These are phyloP conservation scores for Phytophthora palmivora DNA, from an alignment of 352 stramenopile species.

Conservation along the genomic window DNA sequence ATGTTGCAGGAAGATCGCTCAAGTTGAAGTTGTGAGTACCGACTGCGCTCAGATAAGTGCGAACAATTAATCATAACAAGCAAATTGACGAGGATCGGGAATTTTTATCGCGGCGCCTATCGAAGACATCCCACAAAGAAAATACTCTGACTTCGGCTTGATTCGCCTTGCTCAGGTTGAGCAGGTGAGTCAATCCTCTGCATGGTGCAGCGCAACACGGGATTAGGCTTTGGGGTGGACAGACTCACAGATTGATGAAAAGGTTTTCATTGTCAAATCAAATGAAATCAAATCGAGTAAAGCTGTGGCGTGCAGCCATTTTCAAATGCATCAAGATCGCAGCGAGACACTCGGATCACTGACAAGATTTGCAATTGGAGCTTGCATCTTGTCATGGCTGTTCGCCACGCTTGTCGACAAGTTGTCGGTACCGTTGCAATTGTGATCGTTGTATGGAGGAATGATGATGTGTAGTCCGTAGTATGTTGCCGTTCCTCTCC, in stretches of 20 bases:
- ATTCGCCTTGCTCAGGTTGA: background rate
- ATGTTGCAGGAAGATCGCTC: slow-evolving; percentile 8
- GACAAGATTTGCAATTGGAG: slow-evolving; percentile 13
- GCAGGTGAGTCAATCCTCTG: background rate
- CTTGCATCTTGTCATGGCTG: slow-evolving; percentile 7
- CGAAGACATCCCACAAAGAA: background rate
- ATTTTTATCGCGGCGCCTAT: slow-evolving; percentile 17
- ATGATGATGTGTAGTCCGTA: background rate
- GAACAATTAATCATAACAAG: background rate
- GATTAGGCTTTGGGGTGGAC: slow-evolving; percentile 3
- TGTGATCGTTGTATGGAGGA: background rate
- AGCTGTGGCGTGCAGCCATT: slow-evolving; percentile 5
- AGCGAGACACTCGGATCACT: slow-evolving; percentile 5
- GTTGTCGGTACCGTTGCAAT: background rate
- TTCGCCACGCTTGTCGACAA: slow-evolving; percentile 1
- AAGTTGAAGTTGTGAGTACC: slow-evolving; percentile 13
- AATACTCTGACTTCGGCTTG: background rate
- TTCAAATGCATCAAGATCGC: slow-evolving; percentile 5
- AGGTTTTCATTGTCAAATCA: slow-evolving; percentile 5
- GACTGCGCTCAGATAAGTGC: background rate
- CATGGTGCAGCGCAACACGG: background rate
- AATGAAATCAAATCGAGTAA: slow-evolving; percentile 16
- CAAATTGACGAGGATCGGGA: background rate
- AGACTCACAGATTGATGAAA: slow-evolving; percentile 8
- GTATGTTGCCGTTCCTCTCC: background rate